phyloP scores from a whole-genome alignment of 2,329 filamentous ascomycete genomes.

The Alternaria brassicicola region DNA sequence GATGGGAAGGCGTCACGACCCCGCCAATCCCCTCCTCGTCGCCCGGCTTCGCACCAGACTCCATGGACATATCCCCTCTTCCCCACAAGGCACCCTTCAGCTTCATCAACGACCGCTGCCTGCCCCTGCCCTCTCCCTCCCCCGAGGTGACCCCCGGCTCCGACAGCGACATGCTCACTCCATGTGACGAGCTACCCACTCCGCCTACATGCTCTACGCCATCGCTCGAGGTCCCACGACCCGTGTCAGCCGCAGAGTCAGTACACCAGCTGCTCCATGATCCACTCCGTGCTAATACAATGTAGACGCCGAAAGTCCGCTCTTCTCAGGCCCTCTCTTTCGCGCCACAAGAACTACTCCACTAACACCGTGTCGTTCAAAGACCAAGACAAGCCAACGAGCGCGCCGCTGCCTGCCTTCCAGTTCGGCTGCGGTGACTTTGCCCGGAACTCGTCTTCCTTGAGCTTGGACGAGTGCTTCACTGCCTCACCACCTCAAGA shows the following conservation, averaged over 20 bases:
- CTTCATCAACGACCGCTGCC: conserved; percentile 64
- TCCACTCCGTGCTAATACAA: conserved; percentile 25
- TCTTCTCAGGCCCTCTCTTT: conserved; percentile 75
- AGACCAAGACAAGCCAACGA: conserved; percentile 57
- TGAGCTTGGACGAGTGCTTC: conserved; percentile 81
- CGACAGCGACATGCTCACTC: conserved; percentile 54
- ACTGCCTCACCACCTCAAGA: conserved; percentile 78
- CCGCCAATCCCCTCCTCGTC: conserved; percentile 86
- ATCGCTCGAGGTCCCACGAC: conserved; percentile 42
- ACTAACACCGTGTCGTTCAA: conserved; percentile 69
- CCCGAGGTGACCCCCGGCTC: conserved; percentile 59
- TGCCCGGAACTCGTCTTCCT: conserved; percentile 59
- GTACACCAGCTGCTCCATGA: conserved; percentile 14
- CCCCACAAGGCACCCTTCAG: conserved; percentile 78
- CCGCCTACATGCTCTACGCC: conserved; percentile 34
- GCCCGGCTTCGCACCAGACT: conserved; percentile 71
- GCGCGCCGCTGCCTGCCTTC: conserved; percentile 71
- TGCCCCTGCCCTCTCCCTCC: conserved; percentile 74
- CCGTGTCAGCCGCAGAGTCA: conserved; percentile 48
- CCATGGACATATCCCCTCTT: conserved; percentile 92
- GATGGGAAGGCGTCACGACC: conserved; percentile 74
- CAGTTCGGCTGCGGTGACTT: conserved; percentile 67
- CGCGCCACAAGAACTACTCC: conserved; percentile 75
- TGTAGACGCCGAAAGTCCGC: conserved; percentile 48
- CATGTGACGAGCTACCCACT: conserved; percentile 41